Conservation (phyloP, 192 early-diverging fungal species). For the Entomortierella parvispora region DNA sequence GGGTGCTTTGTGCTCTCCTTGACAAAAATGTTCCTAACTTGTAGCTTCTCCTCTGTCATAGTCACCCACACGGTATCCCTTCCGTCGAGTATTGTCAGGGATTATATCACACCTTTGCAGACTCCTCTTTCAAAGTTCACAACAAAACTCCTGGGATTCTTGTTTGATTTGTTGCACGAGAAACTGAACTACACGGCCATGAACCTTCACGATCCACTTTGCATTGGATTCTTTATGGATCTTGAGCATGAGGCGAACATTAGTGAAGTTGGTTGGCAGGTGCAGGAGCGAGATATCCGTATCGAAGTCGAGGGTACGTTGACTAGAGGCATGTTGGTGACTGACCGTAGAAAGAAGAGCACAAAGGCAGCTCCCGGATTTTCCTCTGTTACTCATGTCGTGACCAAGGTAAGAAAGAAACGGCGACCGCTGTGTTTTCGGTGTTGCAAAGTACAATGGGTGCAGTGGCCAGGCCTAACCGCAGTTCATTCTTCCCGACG, state of each 20-base stretch:
- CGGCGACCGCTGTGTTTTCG: no score
- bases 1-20: no score
- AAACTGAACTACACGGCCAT: constrained; percentile 12
- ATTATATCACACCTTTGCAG: constrained; percentile 28
- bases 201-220: constrained; percentile 54
- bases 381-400: constrained; percentile 15
- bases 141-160: constrained; percentile 10
- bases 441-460: no score
- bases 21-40: neutral
- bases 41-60: neutral
- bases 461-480: no score
- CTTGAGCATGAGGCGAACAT: constrained; percentile 38
- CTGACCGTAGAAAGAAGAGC: constrained; percentile 32
- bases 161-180: constrained; percentile 20
- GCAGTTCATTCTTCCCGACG: no score
- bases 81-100: constrained; percentile 6
- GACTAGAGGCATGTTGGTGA: constrained; percentile 57
- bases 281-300: constrained; percentile 54
- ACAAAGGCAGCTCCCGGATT: constrained; percentile 27
- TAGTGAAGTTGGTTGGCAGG: constrained; percentile 36
- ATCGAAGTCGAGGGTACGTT: constrained; percentile 55
- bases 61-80: constrained; percentile 30
- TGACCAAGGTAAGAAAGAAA: constrained; percentile 9
- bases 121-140: constrained; percentile 43
- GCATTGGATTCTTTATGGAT: constrained; percentile 52